These are phyloP conservation scores for Colletotrichum higginsianum DNA, from an alignment of 2,329 filamentous ascomycete genomes.

Conservation along the genomic window DNA sequence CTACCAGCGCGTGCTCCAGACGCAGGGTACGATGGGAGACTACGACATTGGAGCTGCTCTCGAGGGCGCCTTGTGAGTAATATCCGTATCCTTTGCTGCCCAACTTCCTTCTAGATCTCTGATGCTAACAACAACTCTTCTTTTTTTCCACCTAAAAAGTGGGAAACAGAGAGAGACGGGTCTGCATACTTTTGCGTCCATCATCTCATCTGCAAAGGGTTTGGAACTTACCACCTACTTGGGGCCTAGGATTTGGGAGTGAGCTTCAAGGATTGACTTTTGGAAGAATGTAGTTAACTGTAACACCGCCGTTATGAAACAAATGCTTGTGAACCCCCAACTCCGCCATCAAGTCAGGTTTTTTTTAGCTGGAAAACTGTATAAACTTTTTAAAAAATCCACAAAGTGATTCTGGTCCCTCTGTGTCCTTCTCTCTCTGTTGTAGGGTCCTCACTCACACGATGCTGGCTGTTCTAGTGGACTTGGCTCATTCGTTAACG, in stretches of 20 bases:
- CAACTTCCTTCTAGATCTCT: too few relatives aligned
- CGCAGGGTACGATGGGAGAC: slow-evolving; percentile 23
- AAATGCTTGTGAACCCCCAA: too few relatives aligned
- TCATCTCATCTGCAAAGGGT: slow-evolving; percentile 19
- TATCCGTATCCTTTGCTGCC: neutral
- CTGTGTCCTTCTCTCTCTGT: neutral
- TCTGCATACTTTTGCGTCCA: slow-evolving; percentile 29
- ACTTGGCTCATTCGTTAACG: neutral
- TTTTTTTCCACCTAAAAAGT: neutral
- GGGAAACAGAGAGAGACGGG: neutral
- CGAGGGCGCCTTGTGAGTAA: slow-evolving; percentile 31
- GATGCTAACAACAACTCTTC: neutral
- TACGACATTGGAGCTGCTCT: slow-evolving; percentile 12
- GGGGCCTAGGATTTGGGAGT: slow-evolving; percentile 29
- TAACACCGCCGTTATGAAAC: neutral
- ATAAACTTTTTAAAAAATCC: too few relatives aligned
- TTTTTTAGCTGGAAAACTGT: neutral
- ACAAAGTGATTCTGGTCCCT: too few relatives aligned
- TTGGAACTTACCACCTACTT: slow-evolving; percentile 25
- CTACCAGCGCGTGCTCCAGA: slow-evolving; percentile 18
- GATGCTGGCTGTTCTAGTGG: neutral
- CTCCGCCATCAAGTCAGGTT: too few relatives aligned
- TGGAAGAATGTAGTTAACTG: neutral
- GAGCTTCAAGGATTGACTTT: neutral
- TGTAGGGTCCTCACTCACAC: neutral